Evolutionary conservation across 768 basidiomycete species (phyloP), one percentile per base, ranked within the genome.

Genomic region (Lactarius sanguifluus): DNA sequence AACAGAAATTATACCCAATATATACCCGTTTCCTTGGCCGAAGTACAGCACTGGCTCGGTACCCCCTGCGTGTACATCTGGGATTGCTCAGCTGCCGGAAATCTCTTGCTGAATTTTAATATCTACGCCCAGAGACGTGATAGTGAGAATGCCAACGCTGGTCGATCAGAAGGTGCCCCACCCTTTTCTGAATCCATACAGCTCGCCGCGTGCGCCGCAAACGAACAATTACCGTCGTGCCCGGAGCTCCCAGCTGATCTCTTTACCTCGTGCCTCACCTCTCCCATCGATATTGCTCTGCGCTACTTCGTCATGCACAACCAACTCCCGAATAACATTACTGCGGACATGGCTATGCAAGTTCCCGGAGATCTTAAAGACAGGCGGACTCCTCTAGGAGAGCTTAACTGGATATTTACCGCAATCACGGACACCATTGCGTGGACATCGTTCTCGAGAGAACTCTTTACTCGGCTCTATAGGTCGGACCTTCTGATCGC

Each of bases 371-470:
- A 98, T 74, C 84, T 98, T 66, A 97, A 96, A 77, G 97, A 99
- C 73, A 85, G 97, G 23, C 86, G 96, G 30, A 98, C 97, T 0
- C 96, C 97, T 1, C 81, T 99, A 0, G 97, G 97, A 59, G 97
- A 99, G 78, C 85, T 99, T n/a, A 97, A 96, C 75, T 99, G 97
- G 97, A 98, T 98, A 69, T 98, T 98, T 78, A 98, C 95, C 1
- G 94, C 96, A 40, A 92, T 99, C 64, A 98, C 97, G 18, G 97
- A 99, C 77, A 98, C 97, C 10, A 98, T 99, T 68, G 97, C 97
- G 8, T 99, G 97, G 97, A 96, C 96, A 16, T 92, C 94, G 2
- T 96, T 99, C 75, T 90, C 95, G 45, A 86, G 90, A 56, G 95
- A 97, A 43, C 85, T 93, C 4, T 98, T 99, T 77, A 95, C 94